These are phyloP conservation scores for Waltergamsia citrina DNA, from an alignment of 2,329 filamentous ascomycete species.

Conservation along the genomic window DNA sequence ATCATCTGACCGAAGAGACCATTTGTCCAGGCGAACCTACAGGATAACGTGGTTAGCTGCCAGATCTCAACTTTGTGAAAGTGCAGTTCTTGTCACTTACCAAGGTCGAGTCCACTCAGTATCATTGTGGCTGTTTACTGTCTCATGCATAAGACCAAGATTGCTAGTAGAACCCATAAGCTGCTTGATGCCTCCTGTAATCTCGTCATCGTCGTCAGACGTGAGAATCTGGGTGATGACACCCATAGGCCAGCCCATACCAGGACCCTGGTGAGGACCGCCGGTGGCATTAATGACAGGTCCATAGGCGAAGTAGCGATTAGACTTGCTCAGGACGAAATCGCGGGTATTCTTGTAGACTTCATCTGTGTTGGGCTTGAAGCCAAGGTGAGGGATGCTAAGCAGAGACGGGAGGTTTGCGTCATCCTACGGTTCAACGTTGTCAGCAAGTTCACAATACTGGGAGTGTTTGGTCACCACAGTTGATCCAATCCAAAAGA, in stretches of 20 bases:
- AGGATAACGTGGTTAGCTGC: constrained; percentile 10
- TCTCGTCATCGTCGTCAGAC: constrained; percentile 65
- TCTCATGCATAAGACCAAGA: constrained; percentile 73
- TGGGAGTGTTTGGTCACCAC: no score
- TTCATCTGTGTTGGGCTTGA: constrained; percentile 44
- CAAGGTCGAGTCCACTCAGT: constrained; percentile 24
- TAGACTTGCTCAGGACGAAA: constrained; percentile 62
- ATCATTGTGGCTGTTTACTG: constrained; percentile 22
- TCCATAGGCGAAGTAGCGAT: constrained; percentile 60
- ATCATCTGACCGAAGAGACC: constrained; percentile 81
- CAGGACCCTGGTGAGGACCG: constrained; percentile 46
- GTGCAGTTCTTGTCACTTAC: constrained; percentile 16
- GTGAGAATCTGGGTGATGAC: constrained; percentile 74
- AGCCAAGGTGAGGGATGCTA: constrained; percentile 51
- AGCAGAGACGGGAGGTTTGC: constrained; percentile 54
- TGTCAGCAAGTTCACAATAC: neutral
- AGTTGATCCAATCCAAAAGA: no score
- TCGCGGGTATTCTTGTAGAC: constrained; percentile 66
- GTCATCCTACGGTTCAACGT: constrained; percentile 38
- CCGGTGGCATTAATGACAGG: constrained; percentile 41
- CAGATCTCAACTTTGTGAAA: neutral
- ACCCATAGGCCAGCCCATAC: constrained; percentile 82
- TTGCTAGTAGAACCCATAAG: constrained; percentile 60
- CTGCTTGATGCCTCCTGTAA: constrained; percentile 50
- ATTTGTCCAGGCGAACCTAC: constrained; percentile 83